Base-by-base conservation (phyloP, 345 rosid species). In the Syzygium grande region DNA sequence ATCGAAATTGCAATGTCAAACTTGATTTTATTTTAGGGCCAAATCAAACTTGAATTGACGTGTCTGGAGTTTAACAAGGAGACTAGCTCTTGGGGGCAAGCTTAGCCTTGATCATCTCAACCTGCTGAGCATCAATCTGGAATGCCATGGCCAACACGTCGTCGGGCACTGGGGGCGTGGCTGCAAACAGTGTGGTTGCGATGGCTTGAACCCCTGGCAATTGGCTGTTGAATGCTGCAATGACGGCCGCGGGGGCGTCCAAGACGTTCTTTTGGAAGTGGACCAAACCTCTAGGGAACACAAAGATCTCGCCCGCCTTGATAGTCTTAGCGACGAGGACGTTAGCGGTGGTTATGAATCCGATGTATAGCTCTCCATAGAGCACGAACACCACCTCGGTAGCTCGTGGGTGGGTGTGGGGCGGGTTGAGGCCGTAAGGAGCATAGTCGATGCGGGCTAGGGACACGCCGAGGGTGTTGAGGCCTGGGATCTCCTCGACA, bases 381-480 rank as follows among this genome's bases (percentile, higher is more conserved):
- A 95, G 93, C 52, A 95, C 93, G 58, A 86, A 94, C 52, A 94
- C 86, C 1, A 95, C 5, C 89, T 95, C 96, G 2, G 95, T 88
- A 85, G 94, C 95, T 4, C 97, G 91, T 5, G 96, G 96, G 89
- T 95, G 97, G 15, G 93, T 93, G 90, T 95, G 97, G 29, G 96
- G 97, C 52, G 97, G 95, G 92, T 92, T 94, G 49, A 94, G 88
- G 11, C 97, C 97, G 1, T 93, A 91, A 0, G 95, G 93, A 52
- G 93, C 93, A 85, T 91, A 94, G 88, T 94, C 96, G 16, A 94
- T 92, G 73, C 95, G 97, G 68, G 94, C 52, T 11, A 95, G 88
- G 12, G 97, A 92, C 55, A 95, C 85, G 19, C 96, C 94, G 1
- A 95, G 95, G 2, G 96, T 94, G 92, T 95, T 95, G 58, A 95